Evolutionary conservation across 1,284 basidiomycete species (phyloP), one percentile per base, ranked within the genome.

Genomic region (Tilletia horrida): DNA sequence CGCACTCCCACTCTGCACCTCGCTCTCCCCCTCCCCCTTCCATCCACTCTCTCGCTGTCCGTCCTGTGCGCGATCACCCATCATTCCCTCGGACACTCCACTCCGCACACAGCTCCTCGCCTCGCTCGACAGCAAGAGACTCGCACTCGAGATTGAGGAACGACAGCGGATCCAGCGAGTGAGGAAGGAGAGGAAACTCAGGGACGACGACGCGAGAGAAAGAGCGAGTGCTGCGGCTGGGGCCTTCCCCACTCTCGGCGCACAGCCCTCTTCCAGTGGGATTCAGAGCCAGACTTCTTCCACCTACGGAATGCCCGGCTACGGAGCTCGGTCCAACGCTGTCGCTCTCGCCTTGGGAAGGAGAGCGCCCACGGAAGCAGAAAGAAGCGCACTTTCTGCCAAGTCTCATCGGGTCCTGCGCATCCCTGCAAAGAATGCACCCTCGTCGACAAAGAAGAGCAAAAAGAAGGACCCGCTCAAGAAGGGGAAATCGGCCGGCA

Each of bases 141-240:
- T 79, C 69, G 78, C 78, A 57, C 80, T 78, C 64, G 79, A 81
- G 70, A 68, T 77, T 21, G 72, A 76, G 63, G 73, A 72, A 52
- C 76, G 80, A 47, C 78, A 81, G 63, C 55, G 68, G 11, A 67
- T 69, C 21, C 70, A 73, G 50, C 69, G 69, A 29, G 73, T 71
- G 27, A 72, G 73, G 57, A 76, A 74, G 61, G 78, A 80, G 67
- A 67, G 76, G 25, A 11, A 29, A 7, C 27, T 8, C 13, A 59
- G 55, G 55, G 55, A 59, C 27, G 55, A 59, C 13, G 27, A 18
- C 3, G 7, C 16, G 14, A 31, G 27, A 13, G 55, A 59, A 1
- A 2, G 55, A 14, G n/a, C 50, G 23, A 14, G 21, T 14, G 50
- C 50, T 6, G 50, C 50, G 11, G 55, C 16, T 25, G 14, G n/a